phyloP scores from a whole-genome alignment of 257 asterid species.

The Solanum dulcamara region DNA sequence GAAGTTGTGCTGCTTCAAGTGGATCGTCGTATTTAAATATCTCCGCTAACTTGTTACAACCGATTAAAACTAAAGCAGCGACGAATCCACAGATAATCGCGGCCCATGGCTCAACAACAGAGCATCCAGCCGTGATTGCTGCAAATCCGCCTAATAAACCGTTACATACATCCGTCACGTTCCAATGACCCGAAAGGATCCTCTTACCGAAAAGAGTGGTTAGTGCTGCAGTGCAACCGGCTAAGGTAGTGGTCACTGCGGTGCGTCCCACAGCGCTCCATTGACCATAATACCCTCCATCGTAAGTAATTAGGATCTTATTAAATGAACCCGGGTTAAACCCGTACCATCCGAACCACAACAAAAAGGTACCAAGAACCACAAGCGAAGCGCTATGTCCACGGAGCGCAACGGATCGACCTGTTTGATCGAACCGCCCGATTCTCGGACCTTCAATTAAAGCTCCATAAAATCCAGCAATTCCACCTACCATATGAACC shows the following conservation, averaged over 20 bases:
- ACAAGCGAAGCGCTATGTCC: constrained; percentile 84
- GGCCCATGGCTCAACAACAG: constrained; percentile 97
- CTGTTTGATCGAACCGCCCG: constrained; percentile 67
- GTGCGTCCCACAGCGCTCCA: constrained; percentile 96
- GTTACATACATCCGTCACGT: constrained; percentile 82
- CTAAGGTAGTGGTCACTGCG: constrained; percentile 82
- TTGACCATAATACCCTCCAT: constrained; percentile 65
- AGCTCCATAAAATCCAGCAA: constrained; percentile 75
- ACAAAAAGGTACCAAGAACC: constrained; percentile 55
- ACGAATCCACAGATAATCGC: constrained; percentile 81
- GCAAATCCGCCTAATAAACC: constrained; percentile 89
- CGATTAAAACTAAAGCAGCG: constrained; percentile 72
- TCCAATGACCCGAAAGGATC: constrained; percentile 77
- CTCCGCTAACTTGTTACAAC: constrained; percentile 65
- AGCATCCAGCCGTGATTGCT: constrained; percentile 81
- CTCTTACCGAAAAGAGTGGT: constrained; percentile 74
- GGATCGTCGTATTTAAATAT: constrained; percentile 63
- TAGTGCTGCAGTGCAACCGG: constrained; percentile 88
- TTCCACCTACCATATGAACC: constrained; percentile 89
- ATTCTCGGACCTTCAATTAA: constrained; percentile 80
- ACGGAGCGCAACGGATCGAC: constrained; percentile 48
- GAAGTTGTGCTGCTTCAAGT: constrained; percentile 84
- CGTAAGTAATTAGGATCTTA: constrained; percentile 34
- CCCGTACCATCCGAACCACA: constrained; percentile 96
- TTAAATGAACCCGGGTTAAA: constrained; percentile 85